phyloP scores from a whole-genome alignment of 768 basidiomycete species.

The Porphyrellus cyaneotinctus region DNA sequence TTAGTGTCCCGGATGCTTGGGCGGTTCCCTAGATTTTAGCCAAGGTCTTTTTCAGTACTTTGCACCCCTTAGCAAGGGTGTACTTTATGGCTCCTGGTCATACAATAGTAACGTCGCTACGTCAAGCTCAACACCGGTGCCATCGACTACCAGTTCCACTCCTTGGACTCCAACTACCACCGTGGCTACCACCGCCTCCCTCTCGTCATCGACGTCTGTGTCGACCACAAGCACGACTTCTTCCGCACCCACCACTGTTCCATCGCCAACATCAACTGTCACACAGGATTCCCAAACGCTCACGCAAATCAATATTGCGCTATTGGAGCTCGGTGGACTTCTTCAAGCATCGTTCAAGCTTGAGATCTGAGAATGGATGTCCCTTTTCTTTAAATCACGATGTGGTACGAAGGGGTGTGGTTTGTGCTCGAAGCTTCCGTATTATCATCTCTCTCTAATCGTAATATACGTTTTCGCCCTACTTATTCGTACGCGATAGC shows the following conservation, averaged over 20 bases:
- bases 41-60: slow-evolving; percentile 43
- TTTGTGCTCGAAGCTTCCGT: neutral
- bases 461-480: neutral
- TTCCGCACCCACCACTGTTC: neutral
- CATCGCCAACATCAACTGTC: slow-evolving; percentile 10
- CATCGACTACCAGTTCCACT: slow-evolving; percentile 19
- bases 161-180: slow-evolving; percentile 19
- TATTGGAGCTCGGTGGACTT: slow-evolving; percentile 24
- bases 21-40: slow-evolving; percentile 45
- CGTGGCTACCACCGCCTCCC: slow-evolving; percentile 6
- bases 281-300: slow-evolving; percentile 21
- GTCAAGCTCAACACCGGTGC: slow-evolving; percentile 19
- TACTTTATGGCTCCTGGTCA: slow-evolving; percentile 40
- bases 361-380: neutral
- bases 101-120: slow-evolving; percentile 26
- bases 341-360: slow-evolving; percentile 13
- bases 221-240: slow-evolving; percentile 10
- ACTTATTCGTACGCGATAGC: slow-evolving; percentile 22
- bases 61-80: slow-evolving; percentile 32
- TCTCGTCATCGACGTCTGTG: slow-evolving; percentile 4
- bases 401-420: neutral
- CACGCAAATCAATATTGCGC: slow-evolving; percentile 21
- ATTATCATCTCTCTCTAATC: neutral
- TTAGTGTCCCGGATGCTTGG: slow-evolving; percentile 39
- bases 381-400: neutral